phyloP scores from a whole-genome alignment of 441 rosid species.

The Cnidoscolus chayamansa region DNA sequence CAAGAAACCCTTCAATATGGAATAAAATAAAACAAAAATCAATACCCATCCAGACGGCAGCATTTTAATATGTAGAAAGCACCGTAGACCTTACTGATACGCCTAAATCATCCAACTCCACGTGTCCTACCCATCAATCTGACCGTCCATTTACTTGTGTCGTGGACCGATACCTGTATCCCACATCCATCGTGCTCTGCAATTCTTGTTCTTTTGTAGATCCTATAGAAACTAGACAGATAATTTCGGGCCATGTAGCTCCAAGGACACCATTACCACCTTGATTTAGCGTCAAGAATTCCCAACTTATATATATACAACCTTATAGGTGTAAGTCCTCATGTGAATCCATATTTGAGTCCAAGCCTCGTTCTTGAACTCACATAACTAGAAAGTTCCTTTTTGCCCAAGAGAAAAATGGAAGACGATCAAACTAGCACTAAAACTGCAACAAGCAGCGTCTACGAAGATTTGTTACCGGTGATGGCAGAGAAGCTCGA shows the following conservation, averaged over 20 bases:
- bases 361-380: background rate
- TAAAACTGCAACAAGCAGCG: conserved; percentile 25
- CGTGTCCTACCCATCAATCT: background rate
- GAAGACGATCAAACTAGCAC: conserved; percentile 16
- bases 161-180: no score
- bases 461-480: conserved; percentile 66
- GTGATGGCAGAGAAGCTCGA: conserved; percentile 88
- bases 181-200: background rate
- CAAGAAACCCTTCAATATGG: conserved; percentile 28
- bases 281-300: conserved; percentile 13
- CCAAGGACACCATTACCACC: background rate
- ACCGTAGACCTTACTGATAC: background rate
- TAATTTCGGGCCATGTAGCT: conserved; percentile 5
- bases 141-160: background rate
- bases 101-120: background rate
- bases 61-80: background rate
- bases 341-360: background rate
- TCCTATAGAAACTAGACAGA: background rate
- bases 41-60: background rate
- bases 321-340: background rate
- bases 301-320: background rate
- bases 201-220: background rate
- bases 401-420: conserved; percentile 22
- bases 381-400: background rate
- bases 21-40: background rate